Evolutionary conservation across 2,329 filamentous ascomycete genomes (phyloP).

Genomic region (Apiospora arundinis): DNA sequence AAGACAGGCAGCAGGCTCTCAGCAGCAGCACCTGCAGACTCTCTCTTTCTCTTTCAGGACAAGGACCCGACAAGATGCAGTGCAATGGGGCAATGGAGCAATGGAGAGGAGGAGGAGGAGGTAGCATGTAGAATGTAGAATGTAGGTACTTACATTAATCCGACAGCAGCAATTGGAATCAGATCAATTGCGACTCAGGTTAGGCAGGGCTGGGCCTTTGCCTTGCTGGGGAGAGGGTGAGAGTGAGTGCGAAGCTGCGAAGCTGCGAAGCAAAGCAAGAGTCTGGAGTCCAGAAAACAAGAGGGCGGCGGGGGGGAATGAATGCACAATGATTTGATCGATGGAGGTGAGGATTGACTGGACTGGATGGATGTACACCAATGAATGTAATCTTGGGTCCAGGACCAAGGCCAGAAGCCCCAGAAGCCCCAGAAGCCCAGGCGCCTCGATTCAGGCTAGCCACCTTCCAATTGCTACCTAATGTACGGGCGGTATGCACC

Average conservation of each 20-base stretch:
- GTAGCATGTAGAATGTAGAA: neutral
- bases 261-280: neutral
- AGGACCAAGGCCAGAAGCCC: constrained; percentile 13
- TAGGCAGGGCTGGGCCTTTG: constrained; percentile 15
- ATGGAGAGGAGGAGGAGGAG: neutral
- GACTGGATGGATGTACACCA: no score
- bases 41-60: neutral
- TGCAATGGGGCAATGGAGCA: neutral
- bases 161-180: neutral
- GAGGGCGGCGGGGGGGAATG: constrained; percentile 1
- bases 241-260: neutral
- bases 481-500: neutral
- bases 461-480: constrained; percentile 16
- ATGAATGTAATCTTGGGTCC: neutral
- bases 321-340: constrained; percentile 14
- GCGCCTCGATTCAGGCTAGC: constrained; percentile 11
- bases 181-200: neutral
- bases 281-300: constrained; percentile 6
- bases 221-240: constrained; percentile 5
- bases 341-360: neutral
- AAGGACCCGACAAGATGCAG: neutral
- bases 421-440: constrained; percentile 9
- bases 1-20: neutral
- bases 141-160: neutral
- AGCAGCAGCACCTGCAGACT: neutral